phyloP scores from a whole-genome alignment of 2,329 filamentous ascomycete genomes.

The Colletotrichum eremochloae region DNA sequence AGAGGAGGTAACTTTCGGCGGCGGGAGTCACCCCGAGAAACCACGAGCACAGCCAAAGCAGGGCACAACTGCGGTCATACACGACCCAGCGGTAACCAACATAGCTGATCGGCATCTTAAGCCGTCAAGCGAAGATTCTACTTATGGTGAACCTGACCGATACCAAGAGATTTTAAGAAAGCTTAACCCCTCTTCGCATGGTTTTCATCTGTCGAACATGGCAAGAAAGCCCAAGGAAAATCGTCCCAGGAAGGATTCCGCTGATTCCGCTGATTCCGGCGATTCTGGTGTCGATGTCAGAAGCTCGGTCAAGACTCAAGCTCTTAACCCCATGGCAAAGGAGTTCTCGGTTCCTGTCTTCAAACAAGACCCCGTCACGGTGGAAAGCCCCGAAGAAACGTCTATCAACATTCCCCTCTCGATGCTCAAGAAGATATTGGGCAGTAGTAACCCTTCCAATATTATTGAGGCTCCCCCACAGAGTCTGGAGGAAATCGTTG shows the following conservation, averaged over 20 bases:
- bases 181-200: constrained; percentile 13
- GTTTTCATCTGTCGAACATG: background rate
- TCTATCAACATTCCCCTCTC: constrained; percentile 36
- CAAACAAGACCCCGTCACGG: constrained; percentile 6
- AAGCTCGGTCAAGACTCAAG: constrained; percentile 19
- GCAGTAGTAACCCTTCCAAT: background rate
- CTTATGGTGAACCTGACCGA: background rate
- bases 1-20: background rate
- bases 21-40: background rate
- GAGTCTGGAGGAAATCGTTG: constrained; percentile 21
- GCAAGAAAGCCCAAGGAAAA: background rate
- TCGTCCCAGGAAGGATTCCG: constrained; percentile 20
- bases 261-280: constrained; percentile 2
- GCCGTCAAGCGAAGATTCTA: no score
- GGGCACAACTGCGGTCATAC: constrained; percentile 16
- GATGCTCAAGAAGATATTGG: constrained; percentile 22
- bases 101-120: background rate
- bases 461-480: constrained; percentile 3
- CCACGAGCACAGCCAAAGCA: background rate
- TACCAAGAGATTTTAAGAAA: constrained; percentile 36
- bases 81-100: constrained; percentile 25
- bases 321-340: constrained; percentile 39
- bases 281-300: constrained; percentile 26
- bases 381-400: constrained; percentile 24
- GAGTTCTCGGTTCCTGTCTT: constrained; percentile 23